phyloP scores from a whole-genome alignment of 805 yeast genomes.

The Metschnikowia gelsemii region DNA sequence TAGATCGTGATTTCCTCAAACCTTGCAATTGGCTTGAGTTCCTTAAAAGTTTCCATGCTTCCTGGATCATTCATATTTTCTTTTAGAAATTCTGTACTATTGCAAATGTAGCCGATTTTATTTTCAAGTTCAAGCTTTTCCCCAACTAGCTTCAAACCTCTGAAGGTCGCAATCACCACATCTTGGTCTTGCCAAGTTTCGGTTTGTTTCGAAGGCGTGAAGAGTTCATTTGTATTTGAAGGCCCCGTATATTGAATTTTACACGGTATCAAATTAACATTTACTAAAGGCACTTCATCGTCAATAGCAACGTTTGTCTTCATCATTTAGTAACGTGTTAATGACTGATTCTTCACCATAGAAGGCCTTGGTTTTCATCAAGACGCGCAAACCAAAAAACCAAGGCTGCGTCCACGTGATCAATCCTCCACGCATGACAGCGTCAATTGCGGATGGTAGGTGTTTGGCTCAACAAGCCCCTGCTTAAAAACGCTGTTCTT shows the following conservation, averaged over 20 bases:
- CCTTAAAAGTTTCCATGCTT: slow-evolving; percentile 10
- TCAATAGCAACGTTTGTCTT: slow-evolving; percentile 3
- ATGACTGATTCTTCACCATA: neutral
- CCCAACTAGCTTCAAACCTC: slow-evolving; percentile 20
- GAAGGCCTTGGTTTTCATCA: too few species aligned
- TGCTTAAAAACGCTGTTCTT: too few species aligned
- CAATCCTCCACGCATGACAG: neutral
- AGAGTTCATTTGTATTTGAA: slow-evolving; percentile 14
- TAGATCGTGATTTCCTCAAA: slow-evolving; percentile 14
- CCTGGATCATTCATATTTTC: slow-evolving; percentile 4
- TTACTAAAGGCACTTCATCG: slow-evolving; percentile 9
- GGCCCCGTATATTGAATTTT: slow-evolving; percentile 17
- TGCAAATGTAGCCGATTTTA: slow-evolving; percentile 13
- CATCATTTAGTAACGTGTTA: slow-evolving; percentile 5
- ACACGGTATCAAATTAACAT: slow-evolving; percentile 16
- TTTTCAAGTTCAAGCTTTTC: slow-evolving; percentile 8
- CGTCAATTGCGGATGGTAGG: too few species aligned
- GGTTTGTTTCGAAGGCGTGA: slow-evolving; percentile 13
- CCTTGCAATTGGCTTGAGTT: slow-evolving; percentile 14
- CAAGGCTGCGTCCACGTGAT: neutral
- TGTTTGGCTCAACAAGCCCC: neutral
- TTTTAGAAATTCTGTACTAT: slow-evolving; percentile 11
- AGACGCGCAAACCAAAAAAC: neutral
- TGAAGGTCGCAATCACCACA: slow-evolving; percentile 14
- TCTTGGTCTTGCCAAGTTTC: slow-evolving; percentile 5